These are phyloP conservation scores for Cadophora malorum DNA, from an alignment of 2,329 filamentous ascomycete genomes.

Conservation along the genomic window DNA sequence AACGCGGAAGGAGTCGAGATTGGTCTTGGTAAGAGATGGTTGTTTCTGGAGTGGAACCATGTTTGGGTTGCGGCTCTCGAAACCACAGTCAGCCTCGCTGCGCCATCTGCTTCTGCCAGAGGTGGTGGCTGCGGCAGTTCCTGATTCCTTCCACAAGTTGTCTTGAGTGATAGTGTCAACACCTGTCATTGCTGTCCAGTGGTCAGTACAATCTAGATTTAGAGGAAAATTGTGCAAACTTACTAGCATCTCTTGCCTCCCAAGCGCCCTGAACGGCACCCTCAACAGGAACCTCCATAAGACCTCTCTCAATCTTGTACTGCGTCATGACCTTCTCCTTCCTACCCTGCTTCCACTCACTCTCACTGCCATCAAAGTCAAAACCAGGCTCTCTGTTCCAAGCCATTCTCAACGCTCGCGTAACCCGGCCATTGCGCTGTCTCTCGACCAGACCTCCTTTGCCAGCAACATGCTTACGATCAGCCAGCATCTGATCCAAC, in stretches of 20 bases:
- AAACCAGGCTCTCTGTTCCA: constrained; percentile 37
- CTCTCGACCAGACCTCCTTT: constrained; percentile 39
- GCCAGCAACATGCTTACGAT: constrained; percentile 38
- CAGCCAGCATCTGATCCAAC: constrained; percentile 38
- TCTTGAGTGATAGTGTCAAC: not conserved
- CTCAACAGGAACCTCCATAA: constrained; percentile 6
- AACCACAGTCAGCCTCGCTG: not conserved
- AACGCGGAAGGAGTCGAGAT: constrained; percentile 10
- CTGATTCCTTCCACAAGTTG: not conserved
- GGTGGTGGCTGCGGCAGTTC: not conserved
- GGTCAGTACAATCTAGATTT: not conserved
- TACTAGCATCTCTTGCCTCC: not conserved
- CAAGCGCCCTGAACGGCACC: not conserved
- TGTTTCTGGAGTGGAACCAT: not conserved
- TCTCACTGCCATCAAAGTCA: constrained; percentile 37
- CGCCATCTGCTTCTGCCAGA: constrained; percentile 10
- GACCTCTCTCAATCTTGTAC: constrained; percentile 14
- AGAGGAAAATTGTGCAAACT: not conserved
- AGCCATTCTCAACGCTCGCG: constrained; percentile 39
- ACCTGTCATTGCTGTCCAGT: not conserved
- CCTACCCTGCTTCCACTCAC: constrained; percentile 38
- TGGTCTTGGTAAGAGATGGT: not conserved
- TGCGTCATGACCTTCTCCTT: constrained; percentile 27
- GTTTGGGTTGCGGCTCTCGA: not conserved
- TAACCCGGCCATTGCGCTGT: constrained; percentile 36